These are phyloP conservation scores for Linum tenue DNA, from an alignment of 345 rosid genomes.

Conservation along the genomic window DNA sequence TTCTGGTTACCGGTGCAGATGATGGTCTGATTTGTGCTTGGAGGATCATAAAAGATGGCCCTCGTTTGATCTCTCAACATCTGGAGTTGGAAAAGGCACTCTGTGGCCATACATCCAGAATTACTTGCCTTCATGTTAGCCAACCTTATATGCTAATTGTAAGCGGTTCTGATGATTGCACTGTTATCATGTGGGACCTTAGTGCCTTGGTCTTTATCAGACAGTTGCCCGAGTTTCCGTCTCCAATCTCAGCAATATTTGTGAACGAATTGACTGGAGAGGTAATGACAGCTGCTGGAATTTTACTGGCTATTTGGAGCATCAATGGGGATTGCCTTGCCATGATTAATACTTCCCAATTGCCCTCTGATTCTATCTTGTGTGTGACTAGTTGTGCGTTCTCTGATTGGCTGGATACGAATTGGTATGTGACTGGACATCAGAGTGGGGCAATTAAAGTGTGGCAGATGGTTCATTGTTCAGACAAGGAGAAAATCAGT, in stretches of 20 bases:
- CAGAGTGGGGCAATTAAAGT: conserved; percentile 97
- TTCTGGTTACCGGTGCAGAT: conserved; percentile 86
- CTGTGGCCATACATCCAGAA: conserved; percentile 68
- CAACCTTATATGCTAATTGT: conserved; percentile 94
- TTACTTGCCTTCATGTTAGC: conserved; percentile 88
- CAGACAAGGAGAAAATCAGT: conserved; percentile 49
- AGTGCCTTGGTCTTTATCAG: conserved; percentile 73
- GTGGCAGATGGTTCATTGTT: conserved; percentile 85
- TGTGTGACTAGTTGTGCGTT: conserved; percentile 73
- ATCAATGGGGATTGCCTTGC: conserved; percentile 97
- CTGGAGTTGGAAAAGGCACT: conserved; percentile 70
- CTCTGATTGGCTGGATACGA: conserved; percentile 90
- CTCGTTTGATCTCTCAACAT: conserved; percentile 40
- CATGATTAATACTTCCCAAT: conserved; percentile 74
- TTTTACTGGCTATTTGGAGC: conserved; percentile 94
- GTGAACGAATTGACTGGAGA: conserved; percentile 91
- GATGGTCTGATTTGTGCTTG: conserved; percentile 84
- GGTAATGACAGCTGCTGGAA: conserved; percentile 93
- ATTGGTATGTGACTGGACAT: conserved; percentile 96
- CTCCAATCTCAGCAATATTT: conserved; percentile 77
- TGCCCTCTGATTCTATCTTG: conserved; percentile 89
- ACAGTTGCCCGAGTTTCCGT: conserved; percentile 87
- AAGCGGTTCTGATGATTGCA: conserved; percentile 93
- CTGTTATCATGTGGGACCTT: conserved; percentile 96
- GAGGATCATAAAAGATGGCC: conserved; percentile 66